These are phyloP conservation scores for Prunus dulcis DNA, from an alignment of 306 rosid species.

Conservation along the genomic window DNA sequence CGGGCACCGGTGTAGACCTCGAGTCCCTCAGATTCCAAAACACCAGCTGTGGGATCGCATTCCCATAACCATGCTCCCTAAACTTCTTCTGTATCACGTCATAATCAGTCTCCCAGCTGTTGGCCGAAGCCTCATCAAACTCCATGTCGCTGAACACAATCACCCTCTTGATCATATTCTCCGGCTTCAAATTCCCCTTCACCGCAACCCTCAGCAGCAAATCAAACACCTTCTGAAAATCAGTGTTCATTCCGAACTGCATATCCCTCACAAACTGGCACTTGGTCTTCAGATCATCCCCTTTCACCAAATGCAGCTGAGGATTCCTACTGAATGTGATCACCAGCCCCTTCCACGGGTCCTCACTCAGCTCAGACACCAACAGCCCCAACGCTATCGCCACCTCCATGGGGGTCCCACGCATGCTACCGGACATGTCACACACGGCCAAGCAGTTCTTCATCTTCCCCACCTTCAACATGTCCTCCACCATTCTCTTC, in stretches of 20 bases:
- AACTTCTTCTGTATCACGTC: constrained; percentile 50
- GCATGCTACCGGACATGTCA: constrained; percentile 59
- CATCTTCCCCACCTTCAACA: constrained; percentile 42
- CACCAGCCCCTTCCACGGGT: constrained; percentile 61
- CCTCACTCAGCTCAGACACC: constrained; percentile 60
- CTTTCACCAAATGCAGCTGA: constrained; percentile 44
- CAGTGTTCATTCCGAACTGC: constrained; percentile 39
- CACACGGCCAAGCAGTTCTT: constrained; percentile 46
- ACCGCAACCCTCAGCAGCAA: constrained; percentile 47
- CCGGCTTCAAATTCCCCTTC: constrained; percentile 42
- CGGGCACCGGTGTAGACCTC: constrained; percentile 44
- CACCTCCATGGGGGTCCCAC: constrained; percentile 51
- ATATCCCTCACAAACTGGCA: constrained; percentile 26
- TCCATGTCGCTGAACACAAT: constrained; percentile 76
- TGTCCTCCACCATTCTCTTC: constrained; percentile 60
- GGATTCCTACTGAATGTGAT: constrained; percentile 45
- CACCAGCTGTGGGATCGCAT: constrained; percentile 54
- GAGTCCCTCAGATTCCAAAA: constrained; percentile 71
- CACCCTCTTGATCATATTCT: constrained; percentile 63
- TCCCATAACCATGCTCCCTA: constrained; percentile 41
- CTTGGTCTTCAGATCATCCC: constrained; percentile 37
- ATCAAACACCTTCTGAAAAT: constrained; percentile 68
- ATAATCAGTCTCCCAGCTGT: constrained; percentile 67
- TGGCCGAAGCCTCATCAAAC: constrained; percentile 43
- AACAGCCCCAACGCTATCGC: constrained; percentile 53